Conservation (phyloP, 176 grass and related monocot species). For the Carex parvula region DNA sequence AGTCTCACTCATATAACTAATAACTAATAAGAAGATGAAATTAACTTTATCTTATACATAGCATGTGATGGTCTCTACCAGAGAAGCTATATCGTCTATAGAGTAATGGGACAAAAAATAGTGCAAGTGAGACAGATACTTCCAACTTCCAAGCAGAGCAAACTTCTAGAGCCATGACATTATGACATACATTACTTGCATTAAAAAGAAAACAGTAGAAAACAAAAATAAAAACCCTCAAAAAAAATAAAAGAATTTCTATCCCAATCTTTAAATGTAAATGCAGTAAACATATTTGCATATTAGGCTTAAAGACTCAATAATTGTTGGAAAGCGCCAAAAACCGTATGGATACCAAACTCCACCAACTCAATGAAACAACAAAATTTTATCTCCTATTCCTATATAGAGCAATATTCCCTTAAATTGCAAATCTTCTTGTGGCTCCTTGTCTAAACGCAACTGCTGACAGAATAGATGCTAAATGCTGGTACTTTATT, state of each 20-base stretch:
- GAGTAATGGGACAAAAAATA: not conserved
- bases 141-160: not conserved
- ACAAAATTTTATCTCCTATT: not conserved
- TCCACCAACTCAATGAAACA: too few species aligned
- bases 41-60: not conserved
- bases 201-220: not conserved
- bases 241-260: not conserved
- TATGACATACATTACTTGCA: not conserved
- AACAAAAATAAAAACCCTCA: not conserved
- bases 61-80: not conserved
- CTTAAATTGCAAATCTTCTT: not conserved
- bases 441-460: not conserved
- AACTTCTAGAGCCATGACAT: not conserved
- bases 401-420: not conserved
- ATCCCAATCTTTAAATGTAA: not conserved
- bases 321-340: not conserved
- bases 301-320: slow-evolving; percentile 1
- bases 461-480: not conserved
- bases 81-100: not conserved
- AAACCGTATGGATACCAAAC: not conserved
- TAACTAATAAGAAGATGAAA: not conserved
- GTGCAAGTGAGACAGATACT: not conserved
- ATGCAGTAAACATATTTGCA: not conserved
- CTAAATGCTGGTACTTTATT: too few species aligned
- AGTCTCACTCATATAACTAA: not conserved